Base-by-base conservation (phyloP, 2,329 filamentous ascomycete species). In the Penicillium paneum region DNA sequence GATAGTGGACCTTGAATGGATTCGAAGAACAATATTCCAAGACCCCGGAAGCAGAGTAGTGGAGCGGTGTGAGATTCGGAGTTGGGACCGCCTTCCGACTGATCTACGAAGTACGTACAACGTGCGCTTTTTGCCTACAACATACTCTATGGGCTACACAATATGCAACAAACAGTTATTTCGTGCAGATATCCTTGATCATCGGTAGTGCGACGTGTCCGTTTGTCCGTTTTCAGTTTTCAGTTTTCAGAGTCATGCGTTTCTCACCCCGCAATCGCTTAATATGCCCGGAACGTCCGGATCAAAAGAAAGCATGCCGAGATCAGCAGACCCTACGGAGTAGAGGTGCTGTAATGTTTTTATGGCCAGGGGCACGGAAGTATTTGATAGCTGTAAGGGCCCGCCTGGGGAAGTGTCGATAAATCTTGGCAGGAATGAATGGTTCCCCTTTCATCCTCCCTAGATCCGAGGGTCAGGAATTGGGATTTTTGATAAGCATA, bases 41-140 rank as follows among this genome's bases (percentile, higher is more conserved):
- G 43, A 17, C 43, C 19, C 26, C 29, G 32, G 31, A 38, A 28
- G 21, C 17, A 39, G 19, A 28, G 15, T 35, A 35, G 48, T 56
- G 61, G 52, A 57, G 63, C 58, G 62, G 61, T 63, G 56, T 63
- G 56, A 63, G 46, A 46, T 8, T 34, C 50, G 50, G 50, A 53
- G 43, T 49, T 49, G 31, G 15, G 21, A n/a, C 36, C 44, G 43
- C 36, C 44, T 49, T 53, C 50, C 46, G 52, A 49, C 13, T 34
- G 49, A 51, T 43, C 38, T 49, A 35, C 35, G 8, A 32, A 32
- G 31, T 32, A 32, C 31, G 21, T n/a, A 24, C 21, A 24, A 24
- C 21, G 21, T 24, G 7, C 15, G 40, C 39, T 28, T 19, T 48
- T 24, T 3, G 21, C n/a, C n/a, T n/a, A n/a, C 21, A 24, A 28